phyloP scores from a whole-genome alignment of 2,329 filamentous ascomycete genomes.

The Monosporascus sp. region DNA sequence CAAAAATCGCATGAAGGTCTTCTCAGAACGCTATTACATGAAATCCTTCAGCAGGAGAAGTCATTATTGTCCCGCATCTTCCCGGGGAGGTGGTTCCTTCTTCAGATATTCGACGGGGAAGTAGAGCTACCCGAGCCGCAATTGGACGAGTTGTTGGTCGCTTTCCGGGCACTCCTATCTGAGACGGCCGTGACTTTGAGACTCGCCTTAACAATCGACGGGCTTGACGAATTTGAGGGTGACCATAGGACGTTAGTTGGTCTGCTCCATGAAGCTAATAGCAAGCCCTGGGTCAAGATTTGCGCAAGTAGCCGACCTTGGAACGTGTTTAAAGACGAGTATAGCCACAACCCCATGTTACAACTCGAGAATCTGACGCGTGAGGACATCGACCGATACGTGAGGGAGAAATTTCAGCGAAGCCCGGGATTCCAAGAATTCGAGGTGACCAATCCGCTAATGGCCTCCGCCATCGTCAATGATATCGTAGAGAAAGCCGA shows the following conservation, averaged over 20 bases:
- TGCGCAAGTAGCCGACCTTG: constrained; percentile 20
- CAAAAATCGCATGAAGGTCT: constrained; percentile 19
- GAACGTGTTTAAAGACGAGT: constrained; percentile 16
- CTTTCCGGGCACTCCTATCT: constrained; percentile 2
- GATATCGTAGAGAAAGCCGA: constrained; percentile 9
- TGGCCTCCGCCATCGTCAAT: constrained; percentile 1
- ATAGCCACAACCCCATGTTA: constrained; percentile 9
- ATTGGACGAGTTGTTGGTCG: constrained; percentile 4
- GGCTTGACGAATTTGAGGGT: constrained; percentile 4
- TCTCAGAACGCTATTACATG: constrained; percentile 12
- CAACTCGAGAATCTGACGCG: constrained; percentile 16
- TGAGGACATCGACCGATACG: constrained; percentile 16
- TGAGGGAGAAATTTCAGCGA: constrained; percentile 9
- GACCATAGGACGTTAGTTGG: constrained; percentile 8
- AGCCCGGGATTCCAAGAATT: constrained; percentile 6
- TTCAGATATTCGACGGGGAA: constrained; percentile 2
- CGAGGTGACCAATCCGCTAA: not conserved
- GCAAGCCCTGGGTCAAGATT: constrained; percentile 10
- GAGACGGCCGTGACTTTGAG: constrained; percentile 1
- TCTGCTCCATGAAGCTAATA: constrained; percentile 4
- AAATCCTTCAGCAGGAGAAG: constrained; percentile 6
- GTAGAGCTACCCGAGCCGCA: constrained; percentile 3
- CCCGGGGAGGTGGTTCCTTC: constrained; percentile 5
- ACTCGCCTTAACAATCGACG: constrained; percentile 14
- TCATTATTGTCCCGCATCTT: constrained; percentile 3